Evolutionary conservation across 768 basidiomycete species (phyloP), one percentile per base, ranked within the genome.

Genomic region (Macrocybe gigantea): DNA sequence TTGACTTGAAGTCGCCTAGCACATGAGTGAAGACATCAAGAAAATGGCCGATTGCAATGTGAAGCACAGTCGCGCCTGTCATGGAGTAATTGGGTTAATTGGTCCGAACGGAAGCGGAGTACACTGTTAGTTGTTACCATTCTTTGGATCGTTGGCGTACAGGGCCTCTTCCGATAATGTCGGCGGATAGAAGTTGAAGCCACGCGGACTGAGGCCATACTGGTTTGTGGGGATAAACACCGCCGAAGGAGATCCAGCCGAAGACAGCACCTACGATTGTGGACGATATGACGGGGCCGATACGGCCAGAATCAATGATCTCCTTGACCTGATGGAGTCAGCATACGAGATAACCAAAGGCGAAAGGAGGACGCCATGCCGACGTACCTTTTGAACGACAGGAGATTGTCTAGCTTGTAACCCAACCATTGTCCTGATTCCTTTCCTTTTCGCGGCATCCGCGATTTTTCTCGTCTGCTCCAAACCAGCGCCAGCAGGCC

Each of bases 401-500:
- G 54, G 50, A 5, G 58, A 57, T 35, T 67, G 58, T 41, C 64
- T 59, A 1, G 56, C 64, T 51, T 71, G 70, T 3, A 64, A 48
- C 7, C 71, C 72, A n/a, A 72, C 57, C 5, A 70, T 51, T 5
- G 56, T 58, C 47, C 51, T 61, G 4, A 70, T 53, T 0, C 66
- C 64, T 35, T 61, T 60, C 38, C 37, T 45, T 31, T 52, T 58
- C 1, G 65, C 71, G 1, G 57, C 56, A 13, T 63, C 57, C 4
- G 67, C 67, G 3, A 73, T 55, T 48, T 66, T 64, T 9, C 37
- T 22, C n/a, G 66, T 65, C 53, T 73, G 67, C 32, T 56, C 44
- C 8, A 65, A 36, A 7, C 44, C 56, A 22, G 39, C 54, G 1
- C 69, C 72, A 10, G 57, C 64, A 3, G 72, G 70, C 69, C 69